Evolutionary conservation across 495 filamentous ascomycete genomes (phyloP).

Genomic region (Trichoderma gamsii): DNA sequence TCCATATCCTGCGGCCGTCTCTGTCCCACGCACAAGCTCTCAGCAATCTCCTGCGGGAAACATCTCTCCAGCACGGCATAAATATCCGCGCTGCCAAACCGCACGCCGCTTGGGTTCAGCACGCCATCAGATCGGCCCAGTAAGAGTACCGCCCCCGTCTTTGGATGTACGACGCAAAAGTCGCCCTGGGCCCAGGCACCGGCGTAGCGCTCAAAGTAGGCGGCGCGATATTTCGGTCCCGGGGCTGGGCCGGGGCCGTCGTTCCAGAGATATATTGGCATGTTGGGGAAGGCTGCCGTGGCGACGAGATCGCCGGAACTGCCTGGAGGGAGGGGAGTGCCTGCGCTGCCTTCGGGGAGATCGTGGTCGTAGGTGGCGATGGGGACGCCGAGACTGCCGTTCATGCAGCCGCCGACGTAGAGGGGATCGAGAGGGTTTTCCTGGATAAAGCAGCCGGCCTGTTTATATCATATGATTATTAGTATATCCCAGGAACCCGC

Average conservation of each 20-base stretch:
- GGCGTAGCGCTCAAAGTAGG: slow-evolving; percentile 68
- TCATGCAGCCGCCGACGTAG: slow-evolving; percentile 65
- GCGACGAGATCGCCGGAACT: slow-evolving; percentile 69
- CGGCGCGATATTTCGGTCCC: slow-evolving; percentile 54
- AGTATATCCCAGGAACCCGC: not conserved
- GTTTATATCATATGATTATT: not conserved
- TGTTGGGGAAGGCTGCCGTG: slow-evolving; percentile 62
- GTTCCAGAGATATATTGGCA: slow-evolving; percentile 68
- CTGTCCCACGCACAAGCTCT: slow-evolving; percentile 72
- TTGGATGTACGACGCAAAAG: slow-evolving; percentile 64
- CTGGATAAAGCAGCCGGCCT: slow-evolving; percentile 61
- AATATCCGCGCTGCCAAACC: slow-evolving; percentile 81
- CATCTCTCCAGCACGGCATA: slow-evolving; percentile 65
- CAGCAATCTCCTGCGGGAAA: slow-evolving; percentile 54
- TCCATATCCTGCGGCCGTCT: slow-evolving; percentile 60
- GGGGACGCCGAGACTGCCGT: slow-evolving; percentile 55
- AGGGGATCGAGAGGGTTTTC: slow-evolving; percentile 66
- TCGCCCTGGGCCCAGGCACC: slow-evolving; percentile 79
- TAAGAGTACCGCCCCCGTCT: slow-evolving; percentile 58
- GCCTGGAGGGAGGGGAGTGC: slow-evolving; percentile 48
- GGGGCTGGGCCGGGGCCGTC: slow-evolving; percentile 41
- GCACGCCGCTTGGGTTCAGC: slow-evolving; percentile 78
- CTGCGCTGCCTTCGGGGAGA: slow-evolving; percentile 35
- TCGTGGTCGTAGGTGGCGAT: slow-evolving; percentile 65
- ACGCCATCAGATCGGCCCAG: slow-evolving; percentile 85